A percentile compares a stretch with the other conserved stretches of the same genome.
Conservation (phyloP, 306 rosid species). For the Ochetophila trinervis region DNA sequence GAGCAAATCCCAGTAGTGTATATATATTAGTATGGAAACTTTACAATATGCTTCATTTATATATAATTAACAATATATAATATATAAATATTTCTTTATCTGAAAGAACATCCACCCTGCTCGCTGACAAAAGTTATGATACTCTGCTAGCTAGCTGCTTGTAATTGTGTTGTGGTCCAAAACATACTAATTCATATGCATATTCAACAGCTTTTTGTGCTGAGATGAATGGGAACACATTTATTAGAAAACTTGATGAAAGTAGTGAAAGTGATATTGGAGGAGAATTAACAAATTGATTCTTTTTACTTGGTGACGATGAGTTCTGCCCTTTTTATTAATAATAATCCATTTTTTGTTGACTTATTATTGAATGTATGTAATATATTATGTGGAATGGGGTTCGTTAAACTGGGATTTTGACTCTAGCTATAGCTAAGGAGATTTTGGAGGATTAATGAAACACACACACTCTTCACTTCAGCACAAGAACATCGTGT, state of each 20-base stretch:
- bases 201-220: background rate
- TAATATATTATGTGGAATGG: background rate
- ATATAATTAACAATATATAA: too few species aligned
- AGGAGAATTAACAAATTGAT: background rate
- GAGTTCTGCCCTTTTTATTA: background rate
- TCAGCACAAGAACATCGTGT: too few species aligned
- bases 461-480: too few species aligned
- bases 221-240: slow-evolving; percentile 15
- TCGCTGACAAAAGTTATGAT: background rate
- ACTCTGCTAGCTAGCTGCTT: slow-evolving; percentile 1
- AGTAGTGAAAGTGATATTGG: background rate
- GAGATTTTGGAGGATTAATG: too few species aligned
- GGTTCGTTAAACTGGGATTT: too few species aligned
- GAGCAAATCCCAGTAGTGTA: too few species aligned
- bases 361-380: background rate
- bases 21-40: too few species aligned
- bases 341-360: background rate
- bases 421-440: too few species aligned
- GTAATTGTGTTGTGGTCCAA: slow-evolving; percentile 4
- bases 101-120: background rate
- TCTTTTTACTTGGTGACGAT: background rate
- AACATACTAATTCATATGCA: background rate
- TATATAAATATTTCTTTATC: background rate
- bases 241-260: background rate
- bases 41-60: too few species aligned